Conservation (phyloP, 768 basidiomycete species). For the Coprinopsis sp. region DNA sequence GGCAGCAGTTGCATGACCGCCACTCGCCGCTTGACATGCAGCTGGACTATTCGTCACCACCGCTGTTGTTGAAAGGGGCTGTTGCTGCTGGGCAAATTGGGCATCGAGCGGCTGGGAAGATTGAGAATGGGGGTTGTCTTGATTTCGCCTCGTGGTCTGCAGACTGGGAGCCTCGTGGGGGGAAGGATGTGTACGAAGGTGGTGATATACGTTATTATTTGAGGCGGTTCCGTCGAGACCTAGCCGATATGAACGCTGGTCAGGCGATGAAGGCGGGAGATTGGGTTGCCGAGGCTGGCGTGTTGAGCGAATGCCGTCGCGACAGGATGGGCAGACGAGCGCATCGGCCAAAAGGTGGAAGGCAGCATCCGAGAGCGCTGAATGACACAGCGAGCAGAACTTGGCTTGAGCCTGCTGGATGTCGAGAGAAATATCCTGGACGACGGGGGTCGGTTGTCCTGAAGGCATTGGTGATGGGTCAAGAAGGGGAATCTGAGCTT, state of each 20-base stretch:
- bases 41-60: conserved; percentile 9
- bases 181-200: neutral
- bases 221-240: neutral
- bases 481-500: conserved; percentile 15
- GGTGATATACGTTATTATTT: conserved; percentile 5
- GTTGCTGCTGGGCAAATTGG: conserved; percentile 3
- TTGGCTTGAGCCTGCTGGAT: conserved; percentile 30
- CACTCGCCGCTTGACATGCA: conserved; percentile 7
- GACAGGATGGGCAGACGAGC: conserved; percentile 27
- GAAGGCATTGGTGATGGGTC: conserved; percentile 40
- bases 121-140: conserved; percentile 6
- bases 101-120: neutral
- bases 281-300: conserved; percentile 4
- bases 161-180: conserved; percentile 16
- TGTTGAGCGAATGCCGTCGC: conserved; percentile 30
- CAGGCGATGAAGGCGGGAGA: conserved; percentile 12
- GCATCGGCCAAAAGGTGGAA: conserved; percentile 19
- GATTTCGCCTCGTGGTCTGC: conserved; percentile 17
- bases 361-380: conserved; percentile 33
- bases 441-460: conserved; percentile 35
- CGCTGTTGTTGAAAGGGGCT: conserved; percentile 1
- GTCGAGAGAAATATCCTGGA: conserved; percentile 22
- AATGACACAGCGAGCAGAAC: conserved; percentile 42
- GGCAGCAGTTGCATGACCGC: neutral
- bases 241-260: conserved; percentile 17